These are phyloP conservation scores for Centrapalus pauciflorus DNA, from an alignment of 129 eudicot genomes.

Conservation along the genomic window DNA sequence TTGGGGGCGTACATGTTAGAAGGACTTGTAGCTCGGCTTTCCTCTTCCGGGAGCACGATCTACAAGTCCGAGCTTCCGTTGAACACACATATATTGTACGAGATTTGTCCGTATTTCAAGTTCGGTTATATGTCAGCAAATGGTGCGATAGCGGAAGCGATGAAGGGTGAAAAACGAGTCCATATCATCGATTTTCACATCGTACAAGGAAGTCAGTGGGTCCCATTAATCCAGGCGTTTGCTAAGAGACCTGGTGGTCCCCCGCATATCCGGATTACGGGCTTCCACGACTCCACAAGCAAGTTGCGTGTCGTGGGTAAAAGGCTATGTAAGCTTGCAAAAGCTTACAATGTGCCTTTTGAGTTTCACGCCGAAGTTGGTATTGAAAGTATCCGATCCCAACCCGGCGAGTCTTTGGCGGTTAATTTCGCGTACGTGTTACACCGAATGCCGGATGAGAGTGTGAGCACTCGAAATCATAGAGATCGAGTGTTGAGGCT, in stretches of 20 bases:
- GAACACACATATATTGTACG: slow-evolving; percentile 50
- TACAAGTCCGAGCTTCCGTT: slow-evolving; percentile 55
- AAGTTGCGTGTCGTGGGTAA: slow-evolving; percentile 47
- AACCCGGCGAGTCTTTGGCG: slow-evolving; percentile 57
- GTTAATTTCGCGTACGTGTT: slow-evolving; percentile 75
- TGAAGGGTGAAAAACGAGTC: slow-evolving; percentile 54
- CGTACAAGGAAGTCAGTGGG: slow-evolving; percentile 88
- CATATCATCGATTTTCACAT: slow-evolving; percentile 71
- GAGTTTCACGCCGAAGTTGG: slow-evolving; percentile 46
- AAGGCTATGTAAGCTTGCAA: slow-evolving; percentile 59
- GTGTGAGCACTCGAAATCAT: slow-evolving; percentile 62
- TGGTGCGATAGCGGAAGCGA: slow-evolving; percentile 84
- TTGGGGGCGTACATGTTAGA: slow-evolving; percentile 84
- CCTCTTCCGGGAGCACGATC: slow-evolving; percentile 72
- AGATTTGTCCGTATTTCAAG: slow-evolving; percentile 79
- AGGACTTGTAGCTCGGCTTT: slow-evolving; percentile 75
- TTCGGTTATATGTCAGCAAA: slow-evolving; percentile 90
- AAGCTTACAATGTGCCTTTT: slow-evolving; percentile 57
- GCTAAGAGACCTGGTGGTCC: slow-evolving; percentile 80
- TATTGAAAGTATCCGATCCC: slow-evolving; percentile 30
- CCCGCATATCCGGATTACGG: slow-evolving; percentile 77
- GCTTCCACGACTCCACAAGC: slow-evolving; percentile 57
- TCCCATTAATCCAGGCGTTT: slow-evolving; percentile 73
- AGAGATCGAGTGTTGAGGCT: slow-evolving; percentile 69
- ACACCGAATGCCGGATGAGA: slow-evolving; percentile 84